These are phyloP conservation scores for Stagonosporopsis vannaccii DNA, from an alignment of 2,329 filamentous ascomycete genomes.

Conservation along the genomic window DNA sequence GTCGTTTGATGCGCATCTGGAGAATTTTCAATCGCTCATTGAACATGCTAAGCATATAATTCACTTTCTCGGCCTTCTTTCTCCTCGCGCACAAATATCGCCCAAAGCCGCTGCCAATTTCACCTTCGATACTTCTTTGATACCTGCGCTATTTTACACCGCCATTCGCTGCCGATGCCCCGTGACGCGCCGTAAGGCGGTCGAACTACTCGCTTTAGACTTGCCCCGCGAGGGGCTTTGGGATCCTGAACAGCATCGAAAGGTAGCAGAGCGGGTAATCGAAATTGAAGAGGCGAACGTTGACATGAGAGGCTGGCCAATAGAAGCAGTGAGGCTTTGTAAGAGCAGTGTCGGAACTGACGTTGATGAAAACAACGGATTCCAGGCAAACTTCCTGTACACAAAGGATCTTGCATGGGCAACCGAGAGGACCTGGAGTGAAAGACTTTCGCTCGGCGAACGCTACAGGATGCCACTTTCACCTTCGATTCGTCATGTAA, in stretches of 20 bases:
- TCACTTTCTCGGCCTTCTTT: conserved; percentile 6
- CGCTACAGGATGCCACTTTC: neutral
- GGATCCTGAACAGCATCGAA: conserved; percentile 24
- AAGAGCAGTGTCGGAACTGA: conserved; percentile 26
- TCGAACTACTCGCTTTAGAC: conserved; percentile 21
- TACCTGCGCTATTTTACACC: conserved; percentile 19
- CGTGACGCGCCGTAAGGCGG: conserved; percentile 25
- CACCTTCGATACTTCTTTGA: conserved; percentile 21
- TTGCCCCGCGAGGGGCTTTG: conserved; percentile 30
- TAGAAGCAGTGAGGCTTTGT: conserved; percentile 23
- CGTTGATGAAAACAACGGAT: conserved; percentile 25
- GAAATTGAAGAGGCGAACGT: conserved; percentile 33
- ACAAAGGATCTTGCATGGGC: conserved; percentile 1
- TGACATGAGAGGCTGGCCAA: conserved; percentile 28
- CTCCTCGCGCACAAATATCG: too few species aligned
- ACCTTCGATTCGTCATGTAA: neutral
- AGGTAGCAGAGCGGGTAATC: conserved; percentile 28
- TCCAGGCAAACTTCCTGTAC: conserved; percentile 21
- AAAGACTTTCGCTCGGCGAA: conserved; percentile 1
- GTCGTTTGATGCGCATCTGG: conserved; percentile 18
- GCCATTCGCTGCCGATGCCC: conserved; percentile 29
- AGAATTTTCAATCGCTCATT: conserved; percentile 16
- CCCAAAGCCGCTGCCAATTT: conserved; percentile 18
- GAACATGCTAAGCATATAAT: conserved; percentile 20
- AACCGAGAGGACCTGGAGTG: neutral